Conservation (phyloP, 495 filamentous ascomycete species). For the Aspergillus affinis region DNA sequence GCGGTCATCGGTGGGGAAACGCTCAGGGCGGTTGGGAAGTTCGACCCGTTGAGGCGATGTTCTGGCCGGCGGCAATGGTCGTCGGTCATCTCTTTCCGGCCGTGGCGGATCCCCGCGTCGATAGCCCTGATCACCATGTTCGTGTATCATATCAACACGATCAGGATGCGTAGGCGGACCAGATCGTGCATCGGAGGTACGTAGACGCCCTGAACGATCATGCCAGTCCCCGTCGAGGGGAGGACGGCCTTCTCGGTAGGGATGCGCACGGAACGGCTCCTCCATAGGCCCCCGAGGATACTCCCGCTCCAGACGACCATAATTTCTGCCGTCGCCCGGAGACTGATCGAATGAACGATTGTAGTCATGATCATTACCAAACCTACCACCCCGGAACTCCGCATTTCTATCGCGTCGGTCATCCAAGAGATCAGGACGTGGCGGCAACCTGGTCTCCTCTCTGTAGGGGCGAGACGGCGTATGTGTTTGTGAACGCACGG, state of each 20-base stretch:
- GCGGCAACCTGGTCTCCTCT: constrained; percentile 34
- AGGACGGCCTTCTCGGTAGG: constrained; percentile 35
- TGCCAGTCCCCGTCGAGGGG: constrained; percentile 39
- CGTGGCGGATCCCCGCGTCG: constrained; percentile 36
- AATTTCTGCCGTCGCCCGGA: constrained; percentile 27
- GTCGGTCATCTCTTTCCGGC: constrained; percentile 39
- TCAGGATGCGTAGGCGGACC: constrained; percentile 30
- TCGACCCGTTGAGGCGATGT: constrained; percentile 35
- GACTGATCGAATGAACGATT: constrained; percentile 35
- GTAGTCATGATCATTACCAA: constrained; percentile 36
- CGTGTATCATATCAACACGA: constrained; percentile 39
- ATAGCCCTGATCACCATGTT: constrained; percentile 34
- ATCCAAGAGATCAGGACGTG: constrained; percentile 40
- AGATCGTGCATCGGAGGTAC: constrained; percentile 25
- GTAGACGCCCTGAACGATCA: constrained; percentile 37
- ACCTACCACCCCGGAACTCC: constrained; percentile 39
- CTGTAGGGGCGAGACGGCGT: constrained; percentile 31
- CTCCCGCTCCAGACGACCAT: constrained; percentile 39
- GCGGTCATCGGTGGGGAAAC: constrained; percentile 38
- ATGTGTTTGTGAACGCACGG: constrained; percentile 32
- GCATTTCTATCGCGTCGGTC: constrained; percentile 38
- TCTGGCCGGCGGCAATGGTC: constrained; percentile 25
- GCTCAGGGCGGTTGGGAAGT: constrained; percentile 38
- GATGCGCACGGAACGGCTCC: constrained; percentile 43
- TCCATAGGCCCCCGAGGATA: constrained; percentile 33